Evolutionary conservation across 352 stramenopile genomes (phyloP).

Genomic region (Globisporangium nodosum): DNA sequence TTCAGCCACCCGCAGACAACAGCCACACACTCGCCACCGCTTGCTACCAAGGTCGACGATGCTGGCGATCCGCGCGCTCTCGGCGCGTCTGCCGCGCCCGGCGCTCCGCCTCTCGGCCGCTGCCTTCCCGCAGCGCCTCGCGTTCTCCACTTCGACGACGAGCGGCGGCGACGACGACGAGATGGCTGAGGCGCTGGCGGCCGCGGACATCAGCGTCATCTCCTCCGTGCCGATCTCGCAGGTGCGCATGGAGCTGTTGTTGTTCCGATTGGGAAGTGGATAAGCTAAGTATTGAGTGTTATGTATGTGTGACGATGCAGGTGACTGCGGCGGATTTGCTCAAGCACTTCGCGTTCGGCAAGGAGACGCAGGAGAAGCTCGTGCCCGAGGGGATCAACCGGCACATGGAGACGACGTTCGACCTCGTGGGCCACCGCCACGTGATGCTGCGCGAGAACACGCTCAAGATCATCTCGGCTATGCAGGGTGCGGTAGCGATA

Average conservation of each 20-base stretch:
- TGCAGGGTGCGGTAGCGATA: conserved; percentile 40
- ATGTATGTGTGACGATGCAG: conserved; percentile 16
- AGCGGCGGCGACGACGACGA: conserved; percentile 19
- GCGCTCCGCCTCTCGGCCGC: conserved; percentile 21
- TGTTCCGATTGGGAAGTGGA: background rate
- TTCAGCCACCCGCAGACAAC: background rate
- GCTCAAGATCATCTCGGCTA: conserved; percentile 62
- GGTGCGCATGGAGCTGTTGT: conserved; percentile 13
- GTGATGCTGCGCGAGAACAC: conserved; percentile 81
- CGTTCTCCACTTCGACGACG: conserved; percentile 24
- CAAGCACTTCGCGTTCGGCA: conserved; percentile 78
- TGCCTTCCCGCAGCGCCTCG: conserved; percentile 12
- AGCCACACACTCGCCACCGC: background rate
- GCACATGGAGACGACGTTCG: conserved; percentile 74
- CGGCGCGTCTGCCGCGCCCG: conserved; percentile 21
- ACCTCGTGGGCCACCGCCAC: conserved; percentile 77
- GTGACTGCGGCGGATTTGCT: conserved; percentile 50
- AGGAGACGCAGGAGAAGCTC: conserved; percentile 71
- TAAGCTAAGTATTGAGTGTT: background rate
- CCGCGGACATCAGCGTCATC: conserved; percentile 42
- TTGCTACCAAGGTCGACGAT: conserved; percentile 14
- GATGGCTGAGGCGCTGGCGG: conserved; percentile 10
- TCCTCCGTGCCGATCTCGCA: conserved; percentile 51
- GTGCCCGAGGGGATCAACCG: conserved; percentile 69
- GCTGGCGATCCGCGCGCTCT: conserved; percentile 57